These are phyloP conservation scores for Maudiozyma turicensis DNA, from an alignment of 805 yeast genomes.

Conservation along the genomic window DNA sequence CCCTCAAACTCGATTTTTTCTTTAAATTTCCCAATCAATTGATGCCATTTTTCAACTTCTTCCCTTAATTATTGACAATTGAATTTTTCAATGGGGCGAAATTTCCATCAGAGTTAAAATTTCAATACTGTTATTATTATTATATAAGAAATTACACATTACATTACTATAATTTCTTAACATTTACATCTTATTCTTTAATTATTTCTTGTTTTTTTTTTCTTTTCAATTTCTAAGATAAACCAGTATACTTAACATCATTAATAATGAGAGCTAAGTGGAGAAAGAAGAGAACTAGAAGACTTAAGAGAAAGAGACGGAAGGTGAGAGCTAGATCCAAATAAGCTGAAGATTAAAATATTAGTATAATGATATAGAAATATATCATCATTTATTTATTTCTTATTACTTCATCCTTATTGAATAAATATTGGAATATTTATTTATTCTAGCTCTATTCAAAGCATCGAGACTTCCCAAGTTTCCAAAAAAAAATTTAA, in stretches of 20 bases:
- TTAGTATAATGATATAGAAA: background rate
- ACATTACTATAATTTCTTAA: background rate
- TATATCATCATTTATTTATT: too few relatives aligned
- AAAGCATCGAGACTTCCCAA: too few relatives aligned
- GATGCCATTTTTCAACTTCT: background rate
- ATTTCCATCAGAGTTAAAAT: background rate
- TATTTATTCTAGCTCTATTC: too few relatives aligned
- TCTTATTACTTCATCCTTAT: too few relatives aligned
- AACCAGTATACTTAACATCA: conserved; percentile 1
- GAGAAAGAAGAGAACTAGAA: conserved; percentile 99
- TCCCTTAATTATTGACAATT: background rate
- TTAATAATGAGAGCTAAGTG: conserved; percentile 85
- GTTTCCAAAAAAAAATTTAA: too few relatives aligned
- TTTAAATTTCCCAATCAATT: background rate
- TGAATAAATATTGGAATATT: too few relatives aligned
- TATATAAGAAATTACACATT: too few relatives aligned
- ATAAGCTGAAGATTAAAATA: conserved; percentile 45
- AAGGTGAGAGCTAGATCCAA: conserved; percentile 99
- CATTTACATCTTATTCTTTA: background rate
- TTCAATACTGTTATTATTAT: too few relatives aligned
- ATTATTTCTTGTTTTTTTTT: background rate
- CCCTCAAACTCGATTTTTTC: too few relatives aligned
- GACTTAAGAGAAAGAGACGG: conserved; percentile 99
- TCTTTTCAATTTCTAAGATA: background rate
- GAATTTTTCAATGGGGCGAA: background rate